These are phyloP conservation scores for Saccharata proteae DNA, from an alignment of 2,329 filamentous ascomycete species.

Conservation along the genomic window DNA sequence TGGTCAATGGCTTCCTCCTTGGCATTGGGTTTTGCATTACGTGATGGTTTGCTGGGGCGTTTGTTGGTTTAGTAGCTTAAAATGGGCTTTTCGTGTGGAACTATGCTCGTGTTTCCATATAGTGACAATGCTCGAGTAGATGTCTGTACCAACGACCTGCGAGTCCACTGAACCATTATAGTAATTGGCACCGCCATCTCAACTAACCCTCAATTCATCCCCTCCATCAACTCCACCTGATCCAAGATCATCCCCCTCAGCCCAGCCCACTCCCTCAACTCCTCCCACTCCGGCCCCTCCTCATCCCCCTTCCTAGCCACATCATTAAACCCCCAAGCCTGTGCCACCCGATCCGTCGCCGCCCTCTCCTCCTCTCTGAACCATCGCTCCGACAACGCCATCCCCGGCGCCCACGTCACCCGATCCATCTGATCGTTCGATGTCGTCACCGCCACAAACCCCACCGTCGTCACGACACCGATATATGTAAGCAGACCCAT, in stretches of 20 bases:
- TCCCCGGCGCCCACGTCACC: constrained; percentile 78
- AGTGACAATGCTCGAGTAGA: too few relatives aligned
- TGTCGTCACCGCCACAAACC: constrained; percentile 72
- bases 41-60: too few relatives aligned
- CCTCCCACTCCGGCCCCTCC: constrained; percentile 81
- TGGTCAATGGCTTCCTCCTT: too few relatives aligned
- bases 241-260: constrained; percentile 84
- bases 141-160: too few relatives aligned
- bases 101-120: too few relatives aligned
- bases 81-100: too few relatives aligned
- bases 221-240: constrained; percentile 78
- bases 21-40: too few relatives aligned
- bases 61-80: too few relatives aligned
- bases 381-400: constrained; percentile 71
- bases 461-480: constrained; percentile 67
- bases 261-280: constrained; percentile 69
- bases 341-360: constrained; percentile 73
- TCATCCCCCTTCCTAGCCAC: constrained; percentile 72
- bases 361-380: constrained; percentile 80
- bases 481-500: constrained; percentile 75
- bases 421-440: constrained; percentile 91
- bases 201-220: too few relatives aligned
- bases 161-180: too few relatives aligned
- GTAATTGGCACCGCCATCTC: too few relatives aligned
- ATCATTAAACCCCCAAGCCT: constrained; percentile 87